Conservation (phyloP, 2,329 filamentous ascomycete species). For the Amesomyces nigricolor region DNA sequence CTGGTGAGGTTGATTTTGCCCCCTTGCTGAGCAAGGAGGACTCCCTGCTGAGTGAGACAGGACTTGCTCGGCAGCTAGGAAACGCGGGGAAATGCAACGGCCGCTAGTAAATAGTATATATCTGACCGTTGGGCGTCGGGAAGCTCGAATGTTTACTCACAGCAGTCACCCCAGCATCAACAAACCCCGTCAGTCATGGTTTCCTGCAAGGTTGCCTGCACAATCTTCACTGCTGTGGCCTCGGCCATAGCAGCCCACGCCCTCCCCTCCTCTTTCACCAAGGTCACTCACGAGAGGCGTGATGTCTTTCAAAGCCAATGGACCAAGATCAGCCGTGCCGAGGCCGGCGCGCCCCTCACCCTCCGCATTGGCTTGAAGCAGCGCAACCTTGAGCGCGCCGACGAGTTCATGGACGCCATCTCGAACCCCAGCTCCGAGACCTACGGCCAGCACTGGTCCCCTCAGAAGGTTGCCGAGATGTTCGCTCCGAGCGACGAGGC, state of each 20-base stretch:
- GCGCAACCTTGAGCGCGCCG: slow-evolving; percentile 1
- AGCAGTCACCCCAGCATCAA: too few relatives aligned
- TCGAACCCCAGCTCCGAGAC: neutral
- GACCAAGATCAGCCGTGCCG: slow-evolving; percentile 3
- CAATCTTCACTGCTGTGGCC: neutral
- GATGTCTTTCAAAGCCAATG: neutral
- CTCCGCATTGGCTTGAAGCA: slow-evolving; percentile 7
- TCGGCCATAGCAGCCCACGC: neutral
- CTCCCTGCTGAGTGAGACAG: too few relatives aligned
- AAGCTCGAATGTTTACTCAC: too few relatives aligned
- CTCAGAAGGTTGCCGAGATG: neutral
- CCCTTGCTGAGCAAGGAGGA: too few relatives aligned
- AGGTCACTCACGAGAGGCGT: neutral
- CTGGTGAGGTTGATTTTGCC: neutral
- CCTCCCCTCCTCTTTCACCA: neutral
- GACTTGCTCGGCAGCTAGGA: too few relatives aligned
- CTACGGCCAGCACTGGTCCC: slow-evolving; percentile 5
- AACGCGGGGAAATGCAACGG: too few relatives aligned
- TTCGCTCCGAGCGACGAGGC: slow-evolving; percentile 1
- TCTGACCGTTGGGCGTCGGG: too few relatives aligned
- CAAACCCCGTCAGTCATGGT: neutral
- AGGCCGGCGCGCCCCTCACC: neutral
- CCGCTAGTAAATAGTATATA: neutral
- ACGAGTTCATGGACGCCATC: slow-evolving; percentile 5
- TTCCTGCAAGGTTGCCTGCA: neutral